Evolutionary conservation across 139 green algal species (phyloP), one percentile per base, ranked within the genome.

Genomic region (Picochlorum costavermella): DNA sequence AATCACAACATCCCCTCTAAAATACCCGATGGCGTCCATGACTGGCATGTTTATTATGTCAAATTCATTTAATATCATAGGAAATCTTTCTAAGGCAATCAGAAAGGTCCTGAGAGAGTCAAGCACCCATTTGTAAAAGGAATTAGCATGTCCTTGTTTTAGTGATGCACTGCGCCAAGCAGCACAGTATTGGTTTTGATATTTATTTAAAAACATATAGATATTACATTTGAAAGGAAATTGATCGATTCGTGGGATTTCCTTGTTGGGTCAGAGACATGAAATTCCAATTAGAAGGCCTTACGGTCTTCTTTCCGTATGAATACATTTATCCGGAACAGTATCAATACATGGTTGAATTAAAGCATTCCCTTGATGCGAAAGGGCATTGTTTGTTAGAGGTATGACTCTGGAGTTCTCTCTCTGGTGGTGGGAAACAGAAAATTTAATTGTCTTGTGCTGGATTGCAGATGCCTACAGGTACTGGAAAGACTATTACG

Each of bases 401-500:
- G 86, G 88, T 94, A 62, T 53, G 46, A 11, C 46, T 53, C n/a
- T 20, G n/a, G 6, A 14, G 46, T 53, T 23, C 17, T 56, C 56
- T 53, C 17, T 51, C 10, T 8, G 9, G 33, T 40, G 33, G 9
- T 20, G 46, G 4, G n/a, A 53, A 6, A 56, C 33, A 60, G 67
- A 60, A 30, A 13, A 50, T 57, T 14, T 56, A 59, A 64, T 28
- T 9, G 9, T 57, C 13, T 2, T 13, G 56, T 53, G 10, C 20
- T 53, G 46, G 23, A 9, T 51, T 17, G 25, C 84, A 96, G 86
- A 99, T 99, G 94, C 94, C 94, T 53, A 99, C 94, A 13, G 94
- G 94, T 25, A 99, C 94, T 5, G 94, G 94, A 55, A 99, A 99
- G 81, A 99, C 94, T 53, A 97, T 98, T 75, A 97, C 94, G 4